A percentile compares a stretch with the other conserved stretches of the same genome.
phyloP scores from a whole-genome alignment of 768 basidiomycete genomes.

The Ramaria sp. region DNA sequence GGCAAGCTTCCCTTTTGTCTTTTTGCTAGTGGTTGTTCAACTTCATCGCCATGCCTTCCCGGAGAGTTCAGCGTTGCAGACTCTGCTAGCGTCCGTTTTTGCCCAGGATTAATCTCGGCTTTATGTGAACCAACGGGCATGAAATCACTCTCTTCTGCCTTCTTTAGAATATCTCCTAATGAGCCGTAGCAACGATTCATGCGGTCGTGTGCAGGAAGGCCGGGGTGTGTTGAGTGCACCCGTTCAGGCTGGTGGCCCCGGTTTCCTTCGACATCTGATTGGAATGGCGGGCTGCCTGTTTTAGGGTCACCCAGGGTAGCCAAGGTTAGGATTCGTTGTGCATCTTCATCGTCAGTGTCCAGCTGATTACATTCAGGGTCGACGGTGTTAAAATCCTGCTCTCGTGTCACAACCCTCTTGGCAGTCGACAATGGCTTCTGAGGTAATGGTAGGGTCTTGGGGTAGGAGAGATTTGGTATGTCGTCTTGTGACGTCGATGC shows the following conservation, averaged over 20 bases:
- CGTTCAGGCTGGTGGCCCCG: too few species aligned
- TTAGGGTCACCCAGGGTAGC: neutral
- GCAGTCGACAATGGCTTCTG: neutral
- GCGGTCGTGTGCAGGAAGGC: too few species aligned
- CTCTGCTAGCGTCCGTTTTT: neutral
- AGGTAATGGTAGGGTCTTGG: neutral
- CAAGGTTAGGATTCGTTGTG: neutral
- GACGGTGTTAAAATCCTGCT: neutral
- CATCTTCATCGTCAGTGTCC: neutral
- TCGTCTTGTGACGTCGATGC: neutral
- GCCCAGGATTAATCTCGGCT: neutral
- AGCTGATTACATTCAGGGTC: neutral
- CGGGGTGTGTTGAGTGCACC: too few species aligned
- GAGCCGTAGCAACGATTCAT: too few species aligned
- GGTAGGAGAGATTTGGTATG: neutral
- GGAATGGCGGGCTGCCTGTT: neutral
- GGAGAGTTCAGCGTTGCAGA: neutral
- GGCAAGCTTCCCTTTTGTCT: neutral
- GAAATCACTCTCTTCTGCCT: too few species aligned
- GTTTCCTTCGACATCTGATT: neutral
- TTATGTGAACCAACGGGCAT: neutral
- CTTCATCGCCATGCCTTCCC: neutral
- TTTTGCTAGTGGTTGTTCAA: neutral
- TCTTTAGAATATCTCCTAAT: neutral
- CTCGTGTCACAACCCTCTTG: neutral